phyloP scores from a whole-genome alignment of 345 rosid species.

The Acer saccharum region DNA sequence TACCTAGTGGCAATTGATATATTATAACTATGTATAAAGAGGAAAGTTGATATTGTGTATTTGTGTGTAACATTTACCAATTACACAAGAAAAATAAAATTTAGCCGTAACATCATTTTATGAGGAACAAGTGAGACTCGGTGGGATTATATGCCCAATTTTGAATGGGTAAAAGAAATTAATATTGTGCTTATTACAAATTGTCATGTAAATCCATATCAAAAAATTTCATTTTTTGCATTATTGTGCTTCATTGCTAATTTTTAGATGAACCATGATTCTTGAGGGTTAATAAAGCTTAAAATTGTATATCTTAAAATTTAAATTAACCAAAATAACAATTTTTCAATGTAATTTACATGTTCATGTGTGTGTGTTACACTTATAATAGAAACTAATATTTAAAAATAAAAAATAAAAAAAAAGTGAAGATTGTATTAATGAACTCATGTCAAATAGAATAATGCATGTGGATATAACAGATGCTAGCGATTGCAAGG shows the following conservation, averaged over 20 bases:
- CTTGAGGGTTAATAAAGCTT: not conserved
- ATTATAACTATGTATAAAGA: conserved; percentile 79
- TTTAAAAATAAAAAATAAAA: no score
- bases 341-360: not conserved
- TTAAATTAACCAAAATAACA: not conserved
- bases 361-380: not conserved
- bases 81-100: conserved; percentile 30
- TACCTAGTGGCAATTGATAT: conserved; percentile 87
- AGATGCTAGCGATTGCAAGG: no score
- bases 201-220: not conserved
- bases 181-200: not conserved
- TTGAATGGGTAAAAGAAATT: not conserved
- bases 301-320: not conserved
- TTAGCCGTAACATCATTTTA: conserved; percentile 20
- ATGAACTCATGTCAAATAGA: no score
- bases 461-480: no score
- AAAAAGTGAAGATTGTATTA: no score
- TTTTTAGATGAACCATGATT: not conserved
- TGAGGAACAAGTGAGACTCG: not conserved
- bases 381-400: not conserved
- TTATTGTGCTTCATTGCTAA: not conserved
- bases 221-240: not conserved
- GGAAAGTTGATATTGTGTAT: conserved; percentile 52
- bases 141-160: not conserved
- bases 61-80: conserved; percentile 35